Percentiles rank a stretch among this genome's conserved stretches.
Conservation (phyloP, 805 yeast species). For the Candida pini region DNA sequence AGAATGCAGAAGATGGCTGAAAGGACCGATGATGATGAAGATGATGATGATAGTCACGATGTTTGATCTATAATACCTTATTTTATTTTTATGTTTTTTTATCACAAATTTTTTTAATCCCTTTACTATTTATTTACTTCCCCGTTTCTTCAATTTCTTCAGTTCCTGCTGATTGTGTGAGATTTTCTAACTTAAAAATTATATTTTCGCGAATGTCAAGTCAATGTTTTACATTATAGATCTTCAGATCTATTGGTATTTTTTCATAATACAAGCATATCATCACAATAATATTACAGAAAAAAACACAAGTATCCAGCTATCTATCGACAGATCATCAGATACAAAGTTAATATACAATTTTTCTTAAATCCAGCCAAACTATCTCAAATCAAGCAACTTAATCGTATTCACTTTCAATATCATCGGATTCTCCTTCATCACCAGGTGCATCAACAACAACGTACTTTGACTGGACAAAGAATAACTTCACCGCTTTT, state of each 20-base stretch:
- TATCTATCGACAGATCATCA: background rate
- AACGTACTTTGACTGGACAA: conserved; percentile 59
- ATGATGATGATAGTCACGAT: background rate
- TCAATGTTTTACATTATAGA: too few relatives aligned
- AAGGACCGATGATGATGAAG: conserved; percentile 20
- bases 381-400: too few relatives aligned
- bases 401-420: background rate
- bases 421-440: conserved; percentile 1
- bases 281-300: too few relatives aligned
- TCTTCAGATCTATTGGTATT: background rate
- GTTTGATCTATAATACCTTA: background rate
- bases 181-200: background rate
- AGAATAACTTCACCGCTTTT: conserved; percentile 58
- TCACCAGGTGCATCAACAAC: conserved; percentile 23
- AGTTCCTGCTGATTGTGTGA: conserved; percentile 1
- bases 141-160: background rate
- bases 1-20: conserved; percentile 51
- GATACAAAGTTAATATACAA: background rate
- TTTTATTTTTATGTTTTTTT: background rate
- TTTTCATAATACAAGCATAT: conserved; percentile 2
- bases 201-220: too few relatives aligned
- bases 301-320: too few relatives aligned
- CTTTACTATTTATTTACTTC: background rate
- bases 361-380: too few relatives aligned
- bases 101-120: background rate